Evolutionary conservation across 2,329 filamentous ascomycete genomes (phyloP), one percentile per base, ranked within the genome.

Genomic region (Xylariaceae sp.): DNA sequence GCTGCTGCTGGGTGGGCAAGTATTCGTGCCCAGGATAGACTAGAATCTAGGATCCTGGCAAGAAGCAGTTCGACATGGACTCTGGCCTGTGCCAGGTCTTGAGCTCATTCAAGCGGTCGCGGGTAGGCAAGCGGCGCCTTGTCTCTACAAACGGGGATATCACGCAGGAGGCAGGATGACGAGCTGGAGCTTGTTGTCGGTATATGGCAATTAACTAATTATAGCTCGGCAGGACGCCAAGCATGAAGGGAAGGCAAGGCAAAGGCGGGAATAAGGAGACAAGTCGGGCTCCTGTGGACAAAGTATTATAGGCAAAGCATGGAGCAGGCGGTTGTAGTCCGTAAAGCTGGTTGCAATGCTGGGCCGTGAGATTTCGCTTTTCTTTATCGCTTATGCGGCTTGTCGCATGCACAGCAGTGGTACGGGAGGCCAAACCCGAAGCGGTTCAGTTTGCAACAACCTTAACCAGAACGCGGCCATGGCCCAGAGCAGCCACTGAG

Each of bases 321-420:
- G 19, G 19, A 26, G 26, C 26, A 26, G 8, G 26, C 26, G 26
- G 26, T 26, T 26, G n/a, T n/a, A 26, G 5, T 26, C 26, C 26
- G n/a, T n/a, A n/a, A n/a, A n/a, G n/a, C n/a, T n/a, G n/a, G n/a
- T n/a, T n/a, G n/a, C n/a, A n/a, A n/a, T n/a, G n/a, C n/a, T n/a
- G n/a, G 29, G 10, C 29, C 10, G 54, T 57, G 55, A 62, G 54
- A 61, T 47, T 55, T 57, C 44, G 46, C 37, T 56, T 53, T 61
- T 53, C 49, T 60, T 64, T 63, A 54, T 61, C 46, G 52, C 36
- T 44, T 61, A 61, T 62, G 61, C 60, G 55, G 63, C 58, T 61
- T 64, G 57, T 62, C 55, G 60, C 53, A 58, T 60, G 56, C 60
- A 57, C 60, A 59, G 54, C 55, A 53, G 50, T 50, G 40, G 44